Evolutionary conservation across 164 flowering plant genomes (phyloP).

Genomic region (Vitis amurensis): DNA sequence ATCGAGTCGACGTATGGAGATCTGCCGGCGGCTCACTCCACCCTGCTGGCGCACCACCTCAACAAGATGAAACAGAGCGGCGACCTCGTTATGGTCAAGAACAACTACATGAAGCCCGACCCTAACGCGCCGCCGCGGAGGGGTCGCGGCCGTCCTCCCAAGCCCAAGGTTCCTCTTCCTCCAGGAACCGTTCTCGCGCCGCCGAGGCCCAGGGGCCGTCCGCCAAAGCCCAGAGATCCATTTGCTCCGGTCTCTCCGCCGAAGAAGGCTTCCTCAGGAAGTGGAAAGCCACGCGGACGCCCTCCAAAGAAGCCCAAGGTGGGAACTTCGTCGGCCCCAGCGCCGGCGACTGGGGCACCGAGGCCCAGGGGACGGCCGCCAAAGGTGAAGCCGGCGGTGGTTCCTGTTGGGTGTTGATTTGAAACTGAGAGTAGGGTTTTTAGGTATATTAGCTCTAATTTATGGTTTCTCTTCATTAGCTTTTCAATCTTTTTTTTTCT

Average conservation of each 20-base stretch:
- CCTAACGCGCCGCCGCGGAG: constrained; percentile 68
- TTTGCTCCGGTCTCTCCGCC: constrained; percentile 27
- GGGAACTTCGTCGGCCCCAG: constrained; percentile 2
- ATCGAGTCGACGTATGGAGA: constrained; percentile 61
- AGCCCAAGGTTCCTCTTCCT: constrained; percentile 51
- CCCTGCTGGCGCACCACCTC: constrained; percentile 61
- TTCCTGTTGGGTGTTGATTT: constrained; percentile 32
- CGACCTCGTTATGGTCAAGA: constrained; percentile 60
- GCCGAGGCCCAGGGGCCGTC: constrained; percentile 61
- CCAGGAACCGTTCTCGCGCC: constrained; percentile 31
- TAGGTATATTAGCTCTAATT: constrained; percentile 10
- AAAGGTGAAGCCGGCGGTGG: constrained; percentile 53
- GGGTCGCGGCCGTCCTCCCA: constrained; percentile 92
- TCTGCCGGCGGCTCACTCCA: constrained; percentile 62
- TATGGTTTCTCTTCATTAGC: constrained; percentile 2
- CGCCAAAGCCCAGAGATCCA: constrained; percentile 57
- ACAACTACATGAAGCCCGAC: constrained; percentile 73
- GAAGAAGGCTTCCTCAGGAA: constrained; percentile 19
- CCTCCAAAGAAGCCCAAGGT: constrained; percentile 56
- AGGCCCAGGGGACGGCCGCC: constrained; percentile 70
- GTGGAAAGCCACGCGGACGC: constrained; percentile 56
- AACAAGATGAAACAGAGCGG: constrained; percentile 62
- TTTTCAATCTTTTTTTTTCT: constrained; percentile 1
- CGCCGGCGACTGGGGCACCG: constrained; percentile 8
- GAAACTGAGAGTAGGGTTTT: constrained; percentile 1